Base-by-base conservation (phyloP, 305 asterid species). In the Fraxinus greggii region DNA sequence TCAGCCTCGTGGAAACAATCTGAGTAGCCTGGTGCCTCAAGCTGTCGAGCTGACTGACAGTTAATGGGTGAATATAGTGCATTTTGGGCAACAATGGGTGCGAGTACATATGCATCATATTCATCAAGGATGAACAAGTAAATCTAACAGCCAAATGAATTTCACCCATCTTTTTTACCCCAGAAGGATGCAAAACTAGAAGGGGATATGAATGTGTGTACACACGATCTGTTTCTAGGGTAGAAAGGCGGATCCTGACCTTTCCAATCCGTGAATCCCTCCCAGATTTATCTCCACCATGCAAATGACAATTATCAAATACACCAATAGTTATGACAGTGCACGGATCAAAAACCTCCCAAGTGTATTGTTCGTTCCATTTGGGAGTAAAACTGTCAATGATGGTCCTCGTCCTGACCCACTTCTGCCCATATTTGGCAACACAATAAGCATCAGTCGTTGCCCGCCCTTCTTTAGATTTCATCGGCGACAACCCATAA, bases 331-430 rank as follows among this genome's bases (percentile, higher is more conserved):
- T 92, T 56, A 92, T 81, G 10, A 92, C 97, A 1, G 97, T 92
- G 86, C 94, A 92, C 23, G 97, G 97, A 84, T 92, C 97, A 26
- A 67, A 91, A 15, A 92, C 97, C 77, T 92, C 97, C 95, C 97
- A 92, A 3, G 93, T 91, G 87, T 92, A 92, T 83, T 92, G 97
- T 85, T 92, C 96, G 2, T 92, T 92, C 97, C 97, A 92, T 54
- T 82, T 91, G 7, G 97, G 97, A 45, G 93, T 51, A 83, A 91
- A 91, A 80, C 95, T 90, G 85, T 91, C 97, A 2, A 91, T 84
- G 31, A 92, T 91, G 5, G 97, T 92, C 88, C 97, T 89, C 0
- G 97, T 92, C 83, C 97, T 61, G 8, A 92, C 90, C 97, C 97
- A 92, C 86, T 92, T 92, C 84, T 85, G 90, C n/a, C 93, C 97